Percentiles rank a stretch among this genome's conserved stretches.
Evolutionary conservation across 345 rosid species (phyloP).

Genomic region (Lenwebbia sp.): DNA sequence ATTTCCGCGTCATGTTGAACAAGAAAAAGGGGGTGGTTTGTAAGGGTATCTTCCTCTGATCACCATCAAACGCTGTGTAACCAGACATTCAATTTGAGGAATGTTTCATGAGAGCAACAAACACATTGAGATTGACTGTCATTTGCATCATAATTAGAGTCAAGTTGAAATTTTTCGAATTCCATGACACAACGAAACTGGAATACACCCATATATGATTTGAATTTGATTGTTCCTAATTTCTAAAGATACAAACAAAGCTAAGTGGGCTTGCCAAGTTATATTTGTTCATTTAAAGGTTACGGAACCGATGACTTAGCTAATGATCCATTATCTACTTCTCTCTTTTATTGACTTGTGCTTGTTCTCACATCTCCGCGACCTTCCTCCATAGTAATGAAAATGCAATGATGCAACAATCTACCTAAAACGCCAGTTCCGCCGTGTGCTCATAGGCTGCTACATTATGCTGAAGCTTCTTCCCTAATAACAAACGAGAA

Average conservation of each 20-base stretch:
- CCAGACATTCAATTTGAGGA: neutral
- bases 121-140: too few relatives aligned
- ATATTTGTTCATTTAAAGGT: neutral
- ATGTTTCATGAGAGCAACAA: too few relatives aligned
- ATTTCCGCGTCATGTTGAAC: too few relatives aligned
- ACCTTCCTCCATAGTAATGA: neutral
- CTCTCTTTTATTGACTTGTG: neutral
- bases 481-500: neutral
- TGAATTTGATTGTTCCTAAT: neutral
- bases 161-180: neutral
- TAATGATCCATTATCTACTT: neutral
- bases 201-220: neutral
- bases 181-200: neutral
- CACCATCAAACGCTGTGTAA: neutral
- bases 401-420: neutral
- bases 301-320: too few relatives aligned
- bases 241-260: neutral
- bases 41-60: neutral
- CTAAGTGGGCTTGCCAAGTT: neutral
- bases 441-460: neutral
- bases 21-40: neutral
- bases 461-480: neutral
- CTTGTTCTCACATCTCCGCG: too few relatives aligned
- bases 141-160: too few relatives aligned
- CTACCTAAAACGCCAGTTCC: neutral